Percentiles rank a stretch among this genome's conserved stretches.
phyloP scores from a whole-genome alignment of 257 asterid genomes.

The Rauvolfia tetraphylla region DNA sequence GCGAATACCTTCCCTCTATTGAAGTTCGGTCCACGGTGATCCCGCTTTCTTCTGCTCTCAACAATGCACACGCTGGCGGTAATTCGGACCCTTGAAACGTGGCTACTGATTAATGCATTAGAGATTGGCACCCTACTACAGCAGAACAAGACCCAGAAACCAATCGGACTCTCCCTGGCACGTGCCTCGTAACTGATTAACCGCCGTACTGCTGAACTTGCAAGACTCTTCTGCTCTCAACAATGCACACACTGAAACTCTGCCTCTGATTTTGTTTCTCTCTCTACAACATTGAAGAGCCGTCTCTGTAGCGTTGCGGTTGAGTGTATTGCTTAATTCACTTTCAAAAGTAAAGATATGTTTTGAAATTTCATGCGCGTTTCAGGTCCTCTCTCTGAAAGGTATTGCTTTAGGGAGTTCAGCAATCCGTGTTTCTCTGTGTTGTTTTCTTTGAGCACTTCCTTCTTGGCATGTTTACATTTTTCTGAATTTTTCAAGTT shows the following conservation, averaged over 20 bases:
- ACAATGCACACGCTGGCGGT: too few species aligned
- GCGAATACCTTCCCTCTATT: too few species aligned
- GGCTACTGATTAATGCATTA: too few species aligned
- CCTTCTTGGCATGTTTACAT: not conserved
- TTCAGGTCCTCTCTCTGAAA: not conserved
- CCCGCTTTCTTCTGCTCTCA: too few species aligned
- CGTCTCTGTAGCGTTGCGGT: not conserved
- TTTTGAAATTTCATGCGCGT: not conserved
- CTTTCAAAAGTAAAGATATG: not conserved
- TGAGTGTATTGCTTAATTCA: not conserved
- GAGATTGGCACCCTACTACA: too few species aligned
- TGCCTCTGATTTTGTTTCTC: not conserved
- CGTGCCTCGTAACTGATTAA: slow-evolving; percentile 33
- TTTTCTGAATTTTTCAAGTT: not conserved
- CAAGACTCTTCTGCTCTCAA: not conserved
- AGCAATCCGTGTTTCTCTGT: not conserved
- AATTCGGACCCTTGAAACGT: too few species aligned
- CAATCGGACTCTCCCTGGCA: not conserved
- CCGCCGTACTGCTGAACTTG: slow-evolving; percentile 28
- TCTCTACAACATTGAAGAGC: not conserved
- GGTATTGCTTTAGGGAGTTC: not conserved
- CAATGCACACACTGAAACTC: not conserved
- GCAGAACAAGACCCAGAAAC: not conserved
- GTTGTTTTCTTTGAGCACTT: not conserved
- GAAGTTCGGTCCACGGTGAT: too few species aligned